Evolutionary conservation across 768 basidiomycete genomes (phyloP), one percentile per base, ranked within the genome.

Genomic region (Hortiboletus flavorubellus): DNA sequence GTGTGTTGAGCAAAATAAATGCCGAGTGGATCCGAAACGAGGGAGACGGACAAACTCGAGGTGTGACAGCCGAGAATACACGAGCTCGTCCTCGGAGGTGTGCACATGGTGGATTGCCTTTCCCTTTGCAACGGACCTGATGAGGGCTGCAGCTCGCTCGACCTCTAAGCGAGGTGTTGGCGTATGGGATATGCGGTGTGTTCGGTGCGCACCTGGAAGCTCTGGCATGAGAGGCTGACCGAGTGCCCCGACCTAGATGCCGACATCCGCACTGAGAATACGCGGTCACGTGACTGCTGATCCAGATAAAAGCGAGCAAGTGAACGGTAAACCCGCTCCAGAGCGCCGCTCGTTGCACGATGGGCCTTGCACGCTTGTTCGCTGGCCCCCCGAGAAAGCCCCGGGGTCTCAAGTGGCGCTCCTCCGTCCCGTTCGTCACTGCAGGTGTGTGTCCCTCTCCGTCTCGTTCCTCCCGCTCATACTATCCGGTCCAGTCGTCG

Each of bases 71-170:
- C 81, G 83, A 11, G 79, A 72, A 59, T 80, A 90, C 11, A 89
- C 86, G 43, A 89, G 80, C 2, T 69, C 68, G 66, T 90, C 89
- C 60, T 84, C 78, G 18, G 63, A 68, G 0, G 85, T 78, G 42
- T 86, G 80, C 0, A 89, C 86, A 31, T 72, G 70, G 49, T 73
- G 69, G 35, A 91, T 84, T 31, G 59, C 66, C 64, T 81, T 83
- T 8, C 80, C 83, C 12, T 68, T 67, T 14, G 80, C 84, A n/a
- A 82, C 60, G 3, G 74, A 68, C 47, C 76, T 74, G 33, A 91
- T 66, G 39, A 89, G 73, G 46, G 74, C 74, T 1, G 80, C 80
- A 5, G 89, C 87, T 30, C 82, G 72, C 68, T 91, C 83, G 3
- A 91, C 89, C 67, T 91, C 89, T 87, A 61, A 2, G 8, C 5